Evolutionary conservation across 176 grass and related monocot species (phyloP).

Genomic region (Cenchrus fungigraminus): DNA sequence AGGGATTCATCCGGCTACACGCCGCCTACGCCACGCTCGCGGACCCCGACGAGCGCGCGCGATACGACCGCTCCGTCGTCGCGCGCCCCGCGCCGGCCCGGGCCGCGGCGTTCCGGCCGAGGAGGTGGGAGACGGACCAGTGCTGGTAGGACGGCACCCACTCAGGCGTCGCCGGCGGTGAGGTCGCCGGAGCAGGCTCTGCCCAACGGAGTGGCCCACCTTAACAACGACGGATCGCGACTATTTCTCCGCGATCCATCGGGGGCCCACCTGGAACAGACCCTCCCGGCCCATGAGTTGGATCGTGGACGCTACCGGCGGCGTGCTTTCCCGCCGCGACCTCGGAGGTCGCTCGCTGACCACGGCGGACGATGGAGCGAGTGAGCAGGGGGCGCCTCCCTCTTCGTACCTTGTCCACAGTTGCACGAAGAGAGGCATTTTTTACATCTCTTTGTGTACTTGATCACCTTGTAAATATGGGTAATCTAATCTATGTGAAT

Average conservation of each 20-base stretch:
- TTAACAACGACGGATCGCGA: not conserved
- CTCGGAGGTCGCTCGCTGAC: not conserved
- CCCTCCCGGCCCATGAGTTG: not conserved
- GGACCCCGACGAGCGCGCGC: slow-evolving; percentile 65
- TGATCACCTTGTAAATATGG: not conserved
- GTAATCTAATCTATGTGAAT: not conserved
- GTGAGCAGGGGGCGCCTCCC: not conserved
- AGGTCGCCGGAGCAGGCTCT: not conserved
- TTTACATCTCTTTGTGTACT: slow-evolving; percentile 21
- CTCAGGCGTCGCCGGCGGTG: not conserved
- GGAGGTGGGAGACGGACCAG: slow-evolving; percentile 79
- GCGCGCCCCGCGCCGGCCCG: not conserved
- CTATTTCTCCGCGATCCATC: too few species aligned
- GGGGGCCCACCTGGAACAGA: too few species aligned
- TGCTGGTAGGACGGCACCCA: slow-evolving; percentile 53
- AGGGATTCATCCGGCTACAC: slow-evolving; percentile 76
- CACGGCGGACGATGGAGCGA: not conserved
- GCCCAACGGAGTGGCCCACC: not conserved
- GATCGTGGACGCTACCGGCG: not conserved
- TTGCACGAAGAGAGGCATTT: slow-evolving; percentile 13
- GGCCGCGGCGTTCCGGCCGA: not conserved
- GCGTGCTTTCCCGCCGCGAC: too few species aligned
- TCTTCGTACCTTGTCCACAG: not conserved
- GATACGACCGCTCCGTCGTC: slow-evolving; percentile 57
- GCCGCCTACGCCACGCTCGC: slow-evolving; percentile 71